Evolutionary conservation across 1,284 basidiomycete genomes (phyloP), one percentile per base, ranked within the genome.

Genomic region (Ustilago nuda): DNA sequence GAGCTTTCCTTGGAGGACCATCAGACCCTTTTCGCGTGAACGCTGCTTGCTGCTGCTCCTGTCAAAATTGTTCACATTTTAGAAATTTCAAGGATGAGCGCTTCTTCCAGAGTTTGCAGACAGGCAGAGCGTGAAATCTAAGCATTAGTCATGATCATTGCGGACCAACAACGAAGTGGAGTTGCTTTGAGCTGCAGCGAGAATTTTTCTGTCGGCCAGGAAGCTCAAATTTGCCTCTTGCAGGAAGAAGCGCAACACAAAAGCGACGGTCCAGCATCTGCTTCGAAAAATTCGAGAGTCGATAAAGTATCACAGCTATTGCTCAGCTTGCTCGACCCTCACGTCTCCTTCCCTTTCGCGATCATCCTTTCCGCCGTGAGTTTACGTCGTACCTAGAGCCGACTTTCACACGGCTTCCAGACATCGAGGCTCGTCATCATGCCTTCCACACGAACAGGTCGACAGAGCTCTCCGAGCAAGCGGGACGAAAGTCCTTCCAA

Each of bases 391-490:
- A 7, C 8, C 13, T 37, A 13, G 13, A 37, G 7, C 27, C 48
- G 23, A 9, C 48, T 33, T 15, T 9, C 4, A 15, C 5, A 7
- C 19, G 19, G 27, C 41, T 45, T 45, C 27, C 41, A 13, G 35
- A 46, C 11, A 36, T 8, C 13, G 17, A 23, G n/a, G 36, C 23
- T 5, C 35, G 30, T 35, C 43, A 72, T 2, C 23, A 76, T 76
- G 74, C 74, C 74, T 30, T 41, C 51, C 37, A 76, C 66, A 48
- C 59, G 69, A 48, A 66, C 62, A 46, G 74, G 74, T 7, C 66
- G 69, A 35, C 69, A 72, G 63, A 66, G 66, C 66, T 76, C 74
- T 45, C 74, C 74, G 36, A 55, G 37, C 66, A 76, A 72, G 62
- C 61, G 55, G 3, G 46, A 48, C 5, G 65, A 65, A 4, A 72